A percentile compares a stretch with the other conserved stretches of the same genome.
Evolutionary conservation across 805 yeast species (phyloP).

Genomic region (Schwanniomyces occidentalis): DNA sequence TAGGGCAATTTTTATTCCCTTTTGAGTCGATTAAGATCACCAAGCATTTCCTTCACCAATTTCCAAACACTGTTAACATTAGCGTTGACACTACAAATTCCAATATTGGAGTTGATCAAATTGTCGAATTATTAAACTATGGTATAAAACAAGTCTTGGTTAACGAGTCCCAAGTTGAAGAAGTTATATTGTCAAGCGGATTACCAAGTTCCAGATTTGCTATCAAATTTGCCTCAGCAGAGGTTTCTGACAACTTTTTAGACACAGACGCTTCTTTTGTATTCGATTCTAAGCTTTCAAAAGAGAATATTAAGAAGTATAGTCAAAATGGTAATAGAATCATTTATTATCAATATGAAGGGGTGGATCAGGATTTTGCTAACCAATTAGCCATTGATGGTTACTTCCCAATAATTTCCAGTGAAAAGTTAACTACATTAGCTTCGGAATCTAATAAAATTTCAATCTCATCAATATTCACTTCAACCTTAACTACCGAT

Average conservation of each 20-base stretch:
- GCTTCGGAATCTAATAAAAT: conserved; percentile 19
- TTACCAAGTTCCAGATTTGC: conserved; percentile 53
- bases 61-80: conserved; percentile 30
- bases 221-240: conserved; percentile 19
- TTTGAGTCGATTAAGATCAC: conserved; percentile 22
- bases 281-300: conserved; percentile 15
- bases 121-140: conserved; percentile 55
- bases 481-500: conserved; percentile 67
- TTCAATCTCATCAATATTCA: conserved; percentile 46
- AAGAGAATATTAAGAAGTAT: conserved; percentile 15
- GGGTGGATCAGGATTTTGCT: conserved; percentile 22
- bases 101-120: conserved; percentile 40
- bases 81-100: conserved; percentile 28
- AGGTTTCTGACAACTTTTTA: conserved; percentile 6
- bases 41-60: conserved; percentile 32
- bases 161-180: conserved; percentile 23
- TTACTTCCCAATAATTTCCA: conserved; percentile 29
- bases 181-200: conserved; percentile 41
- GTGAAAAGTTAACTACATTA: conserved; percentile 24
- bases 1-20: conserved; percentile 37
- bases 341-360: conserved; percentile 20
- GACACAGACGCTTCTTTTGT: conserved; percentile 24
- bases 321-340: conserved; percentile 30
- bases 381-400: conserved; percentile 28
- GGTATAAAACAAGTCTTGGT: conserved; percentile 57